phyloP scores from a whole-genome alignment of 2,329 filamentous ascomycete species.

The Beauveria scarabaeidicola region DNA sequence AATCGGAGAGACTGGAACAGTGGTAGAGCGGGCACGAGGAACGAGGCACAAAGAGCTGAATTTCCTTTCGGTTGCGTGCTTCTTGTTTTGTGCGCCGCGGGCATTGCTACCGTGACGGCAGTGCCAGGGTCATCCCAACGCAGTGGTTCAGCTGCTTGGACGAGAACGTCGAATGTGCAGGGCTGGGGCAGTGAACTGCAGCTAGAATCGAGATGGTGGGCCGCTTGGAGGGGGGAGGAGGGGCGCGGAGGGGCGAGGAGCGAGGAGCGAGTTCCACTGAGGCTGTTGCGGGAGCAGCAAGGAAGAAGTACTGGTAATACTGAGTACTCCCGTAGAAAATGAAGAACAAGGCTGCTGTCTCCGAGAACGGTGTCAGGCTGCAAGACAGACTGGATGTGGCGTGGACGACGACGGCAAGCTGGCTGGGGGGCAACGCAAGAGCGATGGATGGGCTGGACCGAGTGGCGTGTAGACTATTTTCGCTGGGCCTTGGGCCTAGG shows the following conservation, averaged over 20 bases:
- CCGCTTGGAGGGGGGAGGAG: not conserved
- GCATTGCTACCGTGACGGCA: not conserved
- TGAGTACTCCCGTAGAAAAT: not conserved
- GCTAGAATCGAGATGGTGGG: conserved; percentile 5
- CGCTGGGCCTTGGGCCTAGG: no score
- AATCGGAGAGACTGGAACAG: no score
- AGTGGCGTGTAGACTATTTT: not conserved
- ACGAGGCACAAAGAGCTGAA: no score
- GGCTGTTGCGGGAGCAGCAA: not conserved
- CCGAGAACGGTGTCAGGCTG: not conserved
- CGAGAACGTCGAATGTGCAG: not conserved
- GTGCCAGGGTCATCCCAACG: not conserved
- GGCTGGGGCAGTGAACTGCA: not conserved
- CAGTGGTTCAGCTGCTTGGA: not conserved
- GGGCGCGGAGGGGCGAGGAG: not conserved
- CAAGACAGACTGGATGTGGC: not conserved
- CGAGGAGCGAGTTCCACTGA: not conserved
- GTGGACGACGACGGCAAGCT: not conserved
- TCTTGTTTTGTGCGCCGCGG: not conserved
- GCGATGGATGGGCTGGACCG: not conserved
- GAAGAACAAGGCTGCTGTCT: not conserved
- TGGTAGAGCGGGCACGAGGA: no score
- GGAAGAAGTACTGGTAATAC: not conserved
- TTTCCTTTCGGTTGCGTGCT: not conserved
- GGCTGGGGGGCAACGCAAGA: not conserved